phyloP scores from a whole-genome alignment of 495 filamentous ascomycete genomes.

The Hyaloscypha finlandica region DNA sequence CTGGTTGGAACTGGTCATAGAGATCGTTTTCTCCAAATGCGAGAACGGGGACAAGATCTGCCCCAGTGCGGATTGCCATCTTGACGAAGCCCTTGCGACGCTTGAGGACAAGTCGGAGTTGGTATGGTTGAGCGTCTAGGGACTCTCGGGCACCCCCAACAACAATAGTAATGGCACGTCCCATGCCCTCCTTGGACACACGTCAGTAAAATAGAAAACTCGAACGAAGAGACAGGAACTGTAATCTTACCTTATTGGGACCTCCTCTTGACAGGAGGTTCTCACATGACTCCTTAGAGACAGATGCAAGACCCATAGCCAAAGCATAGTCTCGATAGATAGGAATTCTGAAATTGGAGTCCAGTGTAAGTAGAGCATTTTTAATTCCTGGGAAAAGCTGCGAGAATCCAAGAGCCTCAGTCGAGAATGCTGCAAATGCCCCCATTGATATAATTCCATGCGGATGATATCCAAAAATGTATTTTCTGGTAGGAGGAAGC shows the following conservation, averaged over 20 bases:
- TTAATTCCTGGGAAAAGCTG: conserved; percentile 94
- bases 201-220: not conserved
- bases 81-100: conserved; percentile 92
- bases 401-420: conserved; percentile 86
- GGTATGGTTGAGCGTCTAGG: conserved; percentile 78
- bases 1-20: conserved; percentile 80
- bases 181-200: conserved; percentile 69
- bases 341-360: conserved; percentile 91
- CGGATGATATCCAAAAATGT: conserved; percentile 92
- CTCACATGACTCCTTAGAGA: conserved; percentile 87
- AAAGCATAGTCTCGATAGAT: conserved; percentile 93
- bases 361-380: conserved; percentile 88
- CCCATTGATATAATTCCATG: conserved; percentile 91
- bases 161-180: conserved; percentile 93
- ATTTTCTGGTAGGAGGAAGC: conserved; percentile 82
- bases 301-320: conserved; percentile 80
- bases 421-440: conserved; percentile 89
- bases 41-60: conserved; percentile 88
- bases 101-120: conserved; percentile 73
- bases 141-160: conserved; percentile 91
- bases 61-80: conserved; percentile 84
- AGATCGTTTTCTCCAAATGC: conserved; percentile 95
- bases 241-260: conserved; percentile 51
- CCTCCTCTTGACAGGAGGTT: conserved; percentile 82
- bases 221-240: not conserved